Evolutionary conservation across 1,284 basidiomycete species (phyloP), one percentile per base, ranked within the genome.

Genomic region (Puccinia triticina): DNA sequence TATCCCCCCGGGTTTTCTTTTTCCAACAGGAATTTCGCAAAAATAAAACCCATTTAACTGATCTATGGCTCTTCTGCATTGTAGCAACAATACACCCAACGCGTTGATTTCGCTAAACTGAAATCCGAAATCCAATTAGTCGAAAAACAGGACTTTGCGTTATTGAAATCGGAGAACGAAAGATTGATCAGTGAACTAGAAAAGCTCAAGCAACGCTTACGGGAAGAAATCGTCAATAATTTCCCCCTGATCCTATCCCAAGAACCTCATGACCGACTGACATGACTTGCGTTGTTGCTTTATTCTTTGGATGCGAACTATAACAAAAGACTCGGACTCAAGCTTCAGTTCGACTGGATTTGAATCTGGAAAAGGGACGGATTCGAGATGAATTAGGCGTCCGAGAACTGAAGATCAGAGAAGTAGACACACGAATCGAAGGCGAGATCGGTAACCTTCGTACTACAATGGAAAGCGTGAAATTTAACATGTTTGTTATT

Each of bases 371-470:
- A 89, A 99, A 99, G 88, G 89, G 94, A 4, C 90, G 96, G 59
- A 94, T 98, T 89, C 89, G 97, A 64, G 96, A 99, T 86, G 96
- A 99, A 89, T 92, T 92, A 83, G 93, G 92, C 82, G 92, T 93
- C 67, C 95, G 98, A 86, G 96, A 97, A 85, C 89, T 97, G 84
- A 98, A 98, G 91, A 94, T 99, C 87, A 96, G 96, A 88, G 97
- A 99, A 87, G 95, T 98, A 18, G 96, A 99, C 86, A 98, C 96
- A 1, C 89, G 95, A 85, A 98, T 99, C 85, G 96, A 99, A 88
- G 93, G 94, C 86, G 96, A 98, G 88, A 98, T 98, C 86, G 94
- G 95, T 1, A 91, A 92, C 7, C 87, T 98, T 77, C 89, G 94
- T 73, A 97, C 96, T 0, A 90, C 93, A 72, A 97, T 98, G 78